Percentiles rank a stretch among this genome's conserved stretches.
phyloP scores from a whole-genome alignment of 495 filamentous ascomycete species.

The Neurospora tetrasperma region DNA sequence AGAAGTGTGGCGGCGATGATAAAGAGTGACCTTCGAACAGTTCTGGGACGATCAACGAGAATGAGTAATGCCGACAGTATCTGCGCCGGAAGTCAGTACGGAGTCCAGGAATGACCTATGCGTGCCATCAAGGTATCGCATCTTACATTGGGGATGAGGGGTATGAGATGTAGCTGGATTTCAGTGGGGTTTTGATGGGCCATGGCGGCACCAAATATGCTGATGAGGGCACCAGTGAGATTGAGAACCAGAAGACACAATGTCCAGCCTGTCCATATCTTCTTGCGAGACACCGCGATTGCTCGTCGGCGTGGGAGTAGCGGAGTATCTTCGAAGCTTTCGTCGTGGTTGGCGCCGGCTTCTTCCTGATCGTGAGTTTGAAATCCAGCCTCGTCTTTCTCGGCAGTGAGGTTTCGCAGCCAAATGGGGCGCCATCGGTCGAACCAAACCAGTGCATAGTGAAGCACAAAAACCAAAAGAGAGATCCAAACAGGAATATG shows the following conservation, averaged over 20 bases:
- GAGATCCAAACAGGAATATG: constrained; percentile 22
- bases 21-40: constrained; percentile 16
- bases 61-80: constrained; percentile 15
- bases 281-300: background rate
- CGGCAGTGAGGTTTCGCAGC: constrained; percentile 20
- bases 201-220: constrained; percentile 4
- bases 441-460: constrained; percentile 19
- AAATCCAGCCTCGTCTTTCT: constrained; percentile 2
- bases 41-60: constrained; percentile 16
- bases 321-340: constrained; percentile 1
- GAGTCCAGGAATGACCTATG: background rate
- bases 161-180: constrained; percentile 8
- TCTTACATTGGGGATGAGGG: constrained; percentile 20
- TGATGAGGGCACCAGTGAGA: background rate
- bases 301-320: background rate
- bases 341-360: background rate
- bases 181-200: constrained; percentile 5
- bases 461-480: constrained; percentile 15
- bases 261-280: constrained; percentile 14
- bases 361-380: background rate
- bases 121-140: background rate
- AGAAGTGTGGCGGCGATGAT: constrained; percentile 14
- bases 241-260: constrained; percentile 11
- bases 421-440: constrained; percentile 15
- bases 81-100: background rate